Percentiles rank a stretch among this genome's conserved stretches.
Evolutionary conservation across 1,284 basidiomycete genomes (phyloP).

Genomic region (Sporisorium iseilematis-ciliati): DNA sequence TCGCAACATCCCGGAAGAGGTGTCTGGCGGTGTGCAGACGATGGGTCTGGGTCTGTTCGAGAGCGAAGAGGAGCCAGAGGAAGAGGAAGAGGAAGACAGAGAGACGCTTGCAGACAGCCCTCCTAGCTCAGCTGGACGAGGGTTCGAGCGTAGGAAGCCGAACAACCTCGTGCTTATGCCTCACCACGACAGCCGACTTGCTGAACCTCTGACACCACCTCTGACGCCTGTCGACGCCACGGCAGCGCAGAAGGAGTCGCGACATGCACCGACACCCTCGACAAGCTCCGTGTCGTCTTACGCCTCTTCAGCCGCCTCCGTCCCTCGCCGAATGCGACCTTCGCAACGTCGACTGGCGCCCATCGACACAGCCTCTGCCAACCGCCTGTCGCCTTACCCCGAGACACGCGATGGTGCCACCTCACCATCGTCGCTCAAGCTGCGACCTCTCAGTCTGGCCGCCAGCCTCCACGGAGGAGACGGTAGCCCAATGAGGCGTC

Average conservation of each 20-base stretch:
- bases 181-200: slow-evolving; percentile 20
- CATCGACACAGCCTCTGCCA: slow-evolving; percentile 33
- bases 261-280: slow-evolving; percentile 27
- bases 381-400: slow-evolving; percentile 26
- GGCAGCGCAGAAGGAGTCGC: slow-evolving; percentile 28
- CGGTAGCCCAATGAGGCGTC: slow-evolving; percentile 41
- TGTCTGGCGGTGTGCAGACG: slow-evolving; percentile 29
- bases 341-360: slow-evolving; percentile 31
- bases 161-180: slow-evolving; percentile 33
- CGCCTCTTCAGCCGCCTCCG: slow-evolving; percentile 21
- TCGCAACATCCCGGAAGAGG: slow-evolving; percentile 44
- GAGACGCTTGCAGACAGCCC: slow-evolving; percentile 37
- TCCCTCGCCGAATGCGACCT: slow-evolving; percentile 23
- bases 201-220: slow-evolving; percentile 42
- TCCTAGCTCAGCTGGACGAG: background rate
- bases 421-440: slow-evolving; percentile 45
- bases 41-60: slow-evolving; percentile 48
- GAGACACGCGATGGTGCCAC: slow-evolving; percentile 23
- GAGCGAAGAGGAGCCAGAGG: slow-evolving; percentile 33
- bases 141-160: slow-evolving; percentile 24
- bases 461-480: slow-evolving; percentile 35
- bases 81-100: slow-evolving; percentile 26
- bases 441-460: slow-evolving; percentile 44
- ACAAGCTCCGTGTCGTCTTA: slow-evolving; percentile 40
- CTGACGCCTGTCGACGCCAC: slow-evolving; percentile 37